Percentiles rank a stretch among this genome's conserved stretches.
These are phyloP conservation scores for Solanum hybrid DNA, from an alignment of 305 asterid species.

Conservation along the genomic window DNA sequence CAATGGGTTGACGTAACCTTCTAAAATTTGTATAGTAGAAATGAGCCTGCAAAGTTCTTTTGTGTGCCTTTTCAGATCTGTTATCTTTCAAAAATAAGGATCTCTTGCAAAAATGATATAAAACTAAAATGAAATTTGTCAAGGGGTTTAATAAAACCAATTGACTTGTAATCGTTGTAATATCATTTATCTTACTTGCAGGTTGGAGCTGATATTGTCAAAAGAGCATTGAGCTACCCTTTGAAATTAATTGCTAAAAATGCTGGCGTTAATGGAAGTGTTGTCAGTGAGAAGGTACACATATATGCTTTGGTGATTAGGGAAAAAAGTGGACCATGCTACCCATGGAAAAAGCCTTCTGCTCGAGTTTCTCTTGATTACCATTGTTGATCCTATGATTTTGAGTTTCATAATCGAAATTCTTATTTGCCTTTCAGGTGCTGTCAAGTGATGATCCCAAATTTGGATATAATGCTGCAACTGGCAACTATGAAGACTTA, in stretches of 20 bases:
- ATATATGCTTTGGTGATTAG: neutral
- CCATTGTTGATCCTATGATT: neutral
- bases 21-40: neutral
- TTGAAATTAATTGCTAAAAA: constrained; percentile 93
- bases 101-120: neutral
- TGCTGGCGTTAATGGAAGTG: constrained; percentile 96
- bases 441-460: constrained; percentile 64
- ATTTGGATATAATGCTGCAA: constrained; percentile 91
- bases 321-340: neutral
- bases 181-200: constrained; percentile 9
- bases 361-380: neutral
- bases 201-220: constrained; percentile 98
- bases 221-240: constrained; percentile 91
- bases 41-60: neutral
- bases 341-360: neutral
- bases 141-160: neutral
- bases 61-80: neutral
- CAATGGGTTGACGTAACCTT: neutral
- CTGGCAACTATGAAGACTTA: constrained; percentile 81
- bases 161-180: neutral
- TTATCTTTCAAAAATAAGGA: neutral
- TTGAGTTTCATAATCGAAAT: neutral
- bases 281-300: constrained; percentile 86
- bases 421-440: constrained; percentile 29
- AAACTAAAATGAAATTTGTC: neutral